These are phyloP conservation scores for Ceriops zippeliana DNA, from an alignment of 345 rosid genomes.

Conservation along the genomic window DNA sequence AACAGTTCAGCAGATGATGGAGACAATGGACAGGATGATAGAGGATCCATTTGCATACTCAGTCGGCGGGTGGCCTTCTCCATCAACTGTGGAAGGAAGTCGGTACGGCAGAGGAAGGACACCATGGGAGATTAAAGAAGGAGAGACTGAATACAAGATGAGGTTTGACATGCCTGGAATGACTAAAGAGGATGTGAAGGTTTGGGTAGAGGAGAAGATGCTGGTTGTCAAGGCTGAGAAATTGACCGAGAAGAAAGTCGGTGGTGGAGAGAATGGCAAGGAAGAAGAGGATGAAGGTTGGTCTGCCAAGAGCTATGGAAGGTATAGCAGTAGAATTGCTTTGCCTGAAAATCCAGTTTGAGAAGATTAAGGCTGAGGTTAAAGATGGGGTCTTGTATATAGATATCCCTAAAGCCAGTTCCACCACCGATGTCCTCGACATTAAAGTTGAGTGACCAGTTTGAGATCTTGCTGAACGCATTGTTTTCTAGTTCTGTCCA, in stretches of 20 bases:
- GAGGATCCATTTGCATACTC: conserved; percentile 44
- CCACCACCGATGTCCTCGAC: conserved; percentile 15
- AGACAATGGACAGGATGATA: conserved; percentile 58
- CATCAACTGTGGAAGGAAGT: conserved; percentile 16
- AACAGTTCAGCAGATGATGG: conserved; percentile 66
- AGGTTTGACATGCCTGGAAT: conserved; percentile 77
- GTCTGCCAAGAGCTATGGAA: conserved; percentile 56
- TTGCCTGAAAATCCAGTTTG: conserved; percentile 56
- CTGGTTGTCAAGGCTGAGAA: conserved; percentile 56
- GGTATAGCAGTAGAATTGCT: conserved; percentile 50
- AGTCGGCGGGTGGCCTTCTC: conserved; percentile 30
- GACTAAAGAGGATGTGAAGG: conserved; percentile 58
- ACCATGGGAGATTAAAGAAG: conserved; percentile 67
- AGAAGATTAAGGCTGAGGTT: conserved; percentile 62
- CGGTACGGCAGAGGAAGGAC: conserved; percentile 51
- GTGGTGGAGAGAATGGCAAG: not conserved
- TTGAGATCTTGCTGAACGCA: not conserved
- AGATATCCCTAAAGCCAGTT: conserved; percentile 42
- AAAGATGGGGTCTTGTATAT: conserved; percentile 59
- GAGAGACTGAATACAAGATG: conserved; percentile 46
- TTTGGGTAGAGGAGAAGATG: conserved; percentile 63
- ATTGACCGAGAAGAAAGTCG: conserved; percentile 17
- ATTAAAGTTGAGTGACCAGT: conserved; percentile 24
- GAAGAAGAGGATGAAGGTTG: conserved; percentile 40
- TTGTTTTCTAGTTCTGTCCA: not conserved